Conservation (phyloP, 1,139 yeast species). For the Geotrichum klebahnii region DNA sequence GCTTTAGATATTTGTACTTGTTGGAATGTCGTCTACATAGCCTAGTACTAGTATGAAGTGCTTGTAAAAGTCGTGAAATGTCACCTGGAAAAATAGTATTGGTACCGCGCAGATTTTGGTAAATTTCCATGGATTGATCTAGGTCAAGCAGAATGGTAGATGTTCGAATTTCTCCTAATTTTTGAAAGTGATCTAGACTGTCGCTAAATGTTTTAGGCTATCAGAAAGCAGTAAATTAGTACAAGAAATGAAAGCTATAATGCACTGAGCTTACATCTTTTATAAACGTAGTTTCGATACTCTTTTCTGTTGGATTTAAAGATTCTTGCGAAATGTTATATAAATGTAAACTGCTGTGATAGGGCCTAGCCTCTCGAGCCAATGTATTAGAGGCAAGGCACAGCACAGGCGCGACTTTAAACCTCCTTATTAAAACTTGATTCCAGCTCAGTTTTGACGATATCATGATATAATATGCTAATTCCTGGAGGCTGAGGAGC, state of each 20-base stretch:
- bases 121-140: conserved; percentile 29
- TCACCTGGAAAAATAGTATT: conserved; percentile 26
- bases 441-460: too few species aligned
- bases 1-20: neutral
- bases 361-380: too few species aligned
- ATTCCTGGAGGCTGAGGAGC: too few species aligned
- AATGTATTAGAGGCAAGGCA: too few species aligned
- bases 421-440: too few species aligned
- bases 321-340: too few species aligned
- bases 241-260: neutral
- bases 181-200: neutral
- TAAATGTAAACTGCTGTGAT: too few species aligned
- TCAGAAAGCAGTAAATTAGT: neutral
- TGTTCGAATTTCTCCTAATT: neutral
- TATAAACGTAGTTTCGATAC: neutral
- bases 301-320: too few species aligned
- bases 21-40: neutral
- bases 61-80: conserved; percentile 29
- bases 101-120: conserved; percentile 26
- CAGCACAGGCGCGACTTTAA: too few species aligned
- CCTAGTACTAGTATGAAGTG: conserved; percentile 26
- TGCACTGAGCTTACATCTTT: neutral
- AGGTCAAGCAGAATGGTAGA: conserved; percentile 23
- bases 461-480: too few species aligned
- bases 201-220: neutral